Percentiles rank a stretch among this genome's conserved stretches.
Conservation (phyloP, 345 rosid species). For the Hirschfeldia incana region DNA sequence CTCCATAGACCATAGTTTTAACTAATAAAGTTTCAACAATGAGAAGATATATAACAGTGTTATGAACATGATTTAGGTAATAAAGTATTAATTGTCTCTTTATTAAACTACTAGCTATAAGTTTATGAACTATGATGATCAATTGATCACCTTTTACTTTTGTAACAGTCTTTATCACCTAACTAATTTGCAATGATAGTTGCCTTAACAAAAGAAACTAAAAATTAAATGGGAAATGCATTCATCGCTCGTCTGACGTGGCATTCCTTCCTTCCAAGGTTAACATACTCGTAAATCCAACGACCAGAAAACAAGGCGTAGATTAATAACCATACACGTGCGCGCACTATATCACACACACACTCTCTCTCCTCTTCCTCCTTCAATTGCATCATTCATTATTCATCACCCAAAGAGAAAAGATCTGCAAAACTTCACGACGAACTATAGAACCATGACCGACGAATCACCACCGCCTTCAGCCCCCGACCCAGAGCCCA, state of each 20-base stretch:
- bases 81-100: background rate
- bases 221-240: conserved; percentile 20
- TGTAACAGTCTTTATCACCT: conserved; percentile 2
- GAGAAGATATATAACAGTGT: background rate
- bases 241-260: conserved; percentile 20
- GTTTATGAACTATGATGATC: background rate
- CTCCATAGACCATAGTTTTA: background rate
- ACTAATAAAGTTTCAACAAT: background rate
- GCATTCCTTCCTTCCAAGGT: conserved; percentile 7
- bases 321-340: conserved; percentile 19
- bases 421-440: conserved; percentile 46
- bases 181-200: conserved; percentile 8
- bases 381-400: conserved; percentile 30
- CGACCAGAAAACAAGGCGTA: conserved; percentile 16
- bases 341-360: conserved; percentile 1
- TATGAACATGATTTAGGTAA: background rate
- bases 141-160: background rate
- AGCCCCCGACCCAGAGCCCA: conserved; percentile 44
- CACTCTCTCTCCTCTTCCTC: conserved; percentile 5
- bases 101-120: background rate
- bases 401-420: conserved; percentile 31
- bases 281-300: conserved; percentile 20
- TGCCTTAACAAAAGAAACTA: conserved; percentile 3
- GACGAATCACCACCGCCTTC: conserved; percentile 55
- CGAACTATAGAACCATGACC: conserved; percentile 43